A percentile compares a stretch with the other conserved stretches of the same genome.
These are phyloP conservation scores for Acarospora socialis DNA, from an alignment of 2,329 filamentous ascomycete genomes.

Conservation along the genomic window DNA sequence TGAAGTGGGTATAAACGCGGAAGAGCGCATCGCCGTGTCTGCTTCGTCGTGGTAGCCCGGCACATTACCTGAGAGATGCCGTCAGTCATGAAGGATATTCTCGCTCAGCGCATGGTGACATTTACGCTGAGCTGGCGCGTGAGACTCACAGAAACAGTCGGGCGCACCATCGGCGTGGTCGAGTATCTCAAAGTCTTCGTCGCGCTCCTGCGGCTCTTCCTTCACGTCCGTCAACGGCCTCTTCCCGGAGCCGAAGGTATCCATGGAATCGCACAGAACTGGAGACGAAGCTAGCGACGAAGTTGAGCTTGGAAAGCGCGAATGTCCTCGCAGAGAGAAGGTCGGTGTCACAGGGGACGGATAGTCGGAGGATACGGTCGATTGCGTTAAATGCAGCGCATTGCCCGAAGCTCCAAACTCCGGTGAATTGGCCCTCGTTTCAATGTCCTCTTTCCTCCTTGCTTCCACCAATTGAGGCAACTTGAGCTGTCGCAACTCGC, in stretches of 20 bases:
- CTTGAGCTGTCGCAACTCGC: slow-evolving; percentile 11
- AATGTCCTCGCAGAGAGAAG: slow-evolving; percentile 12
- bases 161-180: slow-evolving; percentile 35
- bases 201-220: slow-evolving; percentile 64
- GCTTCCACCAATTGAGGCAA: slow-evolving; percentile 13
- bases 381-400: slow-evolving; percentile 8
- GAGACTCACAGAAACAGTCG: slow-evolving; percentile 59
- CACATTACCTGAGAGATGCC: too few relatives aligned
- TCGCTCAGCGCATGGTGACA: background rate
- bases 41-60: too few relatives aligned
- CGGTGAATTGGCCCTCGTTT: slow-evolving; percentile 6
- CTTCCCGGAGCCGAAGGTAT: slow-evolving; percentile 40
- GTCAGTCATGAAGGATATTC: background rate
- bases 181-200: slow-evolving; percentile 41
- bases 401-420: slow-evolving; percentile 2
- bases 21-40: too few relatives aligned
- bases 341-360: slow-evolving; percentile 12
- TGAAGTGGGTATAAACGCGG: too few relatives aligned
- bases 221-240: slow-evolving; percentile 64
- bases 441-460: slow-evolving; percentile 6
- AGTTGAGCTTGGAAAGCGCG: slow-evolving; percentile 56
- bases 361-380: slow-evolving; percentile 8
- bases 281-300: slow-evolving; percentile 58
- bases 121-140: slow-evolving; percentile 2
- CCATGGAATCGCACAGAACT: slow-evolving; percentile 34